These are phyloP conservation scores for Panicum miliaceum DNA, from an alignment of 176 grass and related monocot genomes.

Conservation along the genomic window DNA sequence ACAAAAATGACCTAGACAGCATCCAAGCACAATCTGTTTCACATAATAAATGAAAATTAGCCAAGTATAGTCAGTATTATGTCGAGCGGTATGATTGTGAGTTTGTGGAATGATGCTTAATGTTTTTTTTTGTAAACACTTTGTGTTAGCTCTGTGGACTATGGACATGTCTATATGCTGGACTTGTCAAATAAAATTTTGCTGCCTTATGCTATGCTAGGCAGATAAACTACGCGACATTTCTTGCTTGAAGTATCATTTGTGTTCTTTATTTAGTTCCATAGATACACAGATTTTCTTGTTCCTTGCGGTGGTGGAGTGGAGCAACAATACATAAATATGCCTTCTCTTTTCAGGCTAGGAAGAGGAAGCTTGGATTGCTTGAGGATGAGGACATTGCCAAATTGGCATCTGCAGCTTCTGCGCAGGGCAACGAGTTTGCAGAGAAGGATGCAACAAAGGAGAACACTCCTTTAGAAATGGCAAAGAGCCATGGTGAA, in stretches of 20 bases:
- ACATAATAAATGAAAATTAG: neutral
- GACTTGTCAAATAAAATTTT: neutral
- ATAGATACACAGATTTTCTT: neutral
- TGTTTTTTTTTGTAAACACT: neutral
- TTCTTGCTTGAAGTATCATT: neutral
- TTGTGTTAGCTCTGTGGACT: neutral
- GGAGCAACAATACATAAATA: neutral
- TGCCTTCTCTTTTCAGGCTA: conserved; percentile 55
- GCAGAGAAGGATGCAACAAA: conserved; percentile 48
- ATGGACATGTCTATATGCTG: neutral
- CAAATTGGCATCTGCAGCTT: conserved; percentile 56
- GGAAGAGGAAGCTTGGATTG: conserved; percentile 85
- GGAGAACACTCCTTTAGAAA: conserved; percentile 34
- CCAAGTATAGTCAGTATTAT: neutral
- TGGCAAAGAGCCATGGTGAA: conserved; percentile 73
- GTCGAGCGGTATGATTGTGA: neutral
- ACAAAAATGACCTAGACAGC: neutral
- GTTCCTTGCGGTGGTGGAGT: neutral
- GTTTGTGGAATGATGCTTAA: neutral
- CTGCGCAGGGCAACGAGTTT: conserved; percentile 48
- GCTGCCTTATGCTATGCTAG: neutral
- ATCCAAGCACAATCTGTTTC: neutral
- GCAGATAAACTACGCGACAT: neutral
- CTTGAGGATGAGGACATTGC: conserved; percentile 65
- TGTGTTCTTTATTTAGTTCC: conserved; percentile 1